phyloP scores from a whole-genome alignment of 306 rosid species.

The Trichosanthes cucumerina region DNA sequence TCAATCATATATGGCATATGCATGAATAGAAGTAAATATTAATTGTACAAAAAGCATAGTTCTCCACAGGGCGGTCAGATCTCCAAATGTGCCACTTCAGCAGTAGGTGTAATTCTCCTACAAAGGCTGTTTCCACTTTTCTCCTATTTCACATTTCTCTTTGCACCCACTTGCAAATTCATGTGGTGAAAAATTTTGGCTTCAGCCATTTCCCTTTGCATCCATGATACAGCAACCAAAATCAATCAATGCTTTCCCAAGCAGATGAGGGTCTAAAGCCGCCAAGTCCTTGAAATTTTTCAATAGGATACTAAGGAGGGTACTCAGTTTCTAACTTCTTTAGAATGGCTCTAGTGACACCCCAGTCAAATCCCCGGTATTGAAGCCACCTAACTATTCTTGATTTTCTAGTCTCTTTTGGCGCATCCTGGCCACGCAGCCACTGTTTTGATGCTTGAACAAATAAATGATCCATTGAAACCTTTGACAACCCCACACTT shows the following conservation, averaged over 20 bases:
- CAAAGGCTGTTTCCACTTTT: neutral
- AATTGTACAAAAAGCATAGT: neutral
- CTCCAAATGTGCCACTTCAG: neutral
- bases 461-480: constrained; percentile 47
- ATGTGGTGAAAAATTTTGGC: neutral
- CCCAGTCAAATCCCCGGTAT: constrained; percentile 74
- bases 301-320: constrained; percentile 23
- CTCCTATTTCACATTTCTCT: neutral
- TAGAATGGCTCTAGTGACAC: constrained; percentile 38
- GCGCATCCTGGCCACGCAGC: constrained; percentile 44
- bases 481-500: constrained; percentile 34
- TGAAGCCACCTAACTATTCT: constrained; percentile 76
- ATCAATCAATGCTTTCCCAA: neutral
- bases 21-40: neutral
- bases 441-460: constrained; percentile 81
- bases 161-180: neutral
- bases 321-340: constrained; percentile 46
- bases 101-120: neutral
- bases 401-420: constrained; percentile 60
- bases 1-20: neutral
- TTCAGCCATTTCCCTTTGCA: neutral
- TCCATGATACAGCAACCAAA: neutral
- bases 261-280: neutral
- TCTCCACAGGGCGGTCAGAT: neutral
- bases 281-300: neutral